These are phyloP conservation scores for Leccinum variicolor DNA, from an alignment of 768 basidiomycete species.

Conservation along the genomic window DNA sequence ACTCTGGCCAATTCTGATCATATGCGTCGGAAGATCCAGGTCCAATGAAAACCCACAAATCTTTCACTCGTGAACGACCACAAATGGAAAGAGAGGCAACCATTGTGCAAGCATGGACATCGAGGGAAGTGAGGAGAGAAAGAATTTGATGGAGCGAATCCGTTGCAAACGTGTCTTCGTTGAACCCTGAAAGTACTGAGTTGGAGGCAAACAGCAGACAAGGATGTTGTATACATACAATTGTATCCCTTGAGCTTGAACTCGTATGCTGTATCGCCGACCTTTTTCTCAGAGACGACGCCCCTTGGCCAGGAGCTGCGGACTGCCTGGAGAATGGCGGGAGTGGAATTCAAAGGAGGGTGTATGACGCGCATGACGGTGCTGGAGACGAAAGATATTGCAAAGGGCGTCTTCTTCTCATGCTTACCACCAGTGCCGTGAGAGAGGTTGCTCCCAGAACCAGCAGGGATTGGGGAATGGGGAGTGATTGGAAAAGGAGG, in stretches of 20 bases:
- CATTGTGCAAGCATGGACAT: slow-evolving; percentile 64
- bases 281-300: slow-evolving; percentile 73
- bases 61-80: slow-evolving; percentile 69
- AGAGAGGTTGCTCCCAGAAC: slow-evolving; percentile 35
- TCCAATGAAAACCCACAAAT: slow-evolving; percentile 75
- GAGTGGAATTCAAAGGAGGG: slow-evolving; percentile 74
- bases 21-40: slow-evolving; percentile 35
- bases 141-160: slow-evolving; percentile 75
- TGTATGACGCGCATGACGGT: slow-evolving; percentile 69
- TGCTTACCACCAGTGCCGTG: slow-evolving; percentile 34
- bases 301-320: slow-evolving; percentile 77
- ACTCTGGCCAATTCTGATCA: slow-evolving; percentile 33
- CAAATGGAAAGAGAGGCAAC: slow-evolving; percentile 69
- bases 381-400: slow-evolving; percentile 67
- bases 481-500: slow-evolving; percentile 36
- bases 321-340: slow-evolving; percentile 78
- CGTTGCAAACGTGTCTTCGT: slow-evolving; percentile 70
- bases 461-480: slow-evolving; percentile 37
- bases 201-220: slow-evolving; percentile 16
- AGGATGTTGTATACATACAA: slow-evolving; percentile 44
- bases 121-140: slow-evolving; percentile 60
- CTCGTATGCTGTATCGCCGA: slow-evolving; percentile 68
- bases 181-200: slow-evolving; percentile 54
- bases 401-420: slow-evolving; percentile 52
- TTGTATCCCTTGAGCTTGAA: slow-evolving; percentile 81